Conservation (phyloP, 805 yeast genomes). For the Lipomyces starkeyi region DNA sequence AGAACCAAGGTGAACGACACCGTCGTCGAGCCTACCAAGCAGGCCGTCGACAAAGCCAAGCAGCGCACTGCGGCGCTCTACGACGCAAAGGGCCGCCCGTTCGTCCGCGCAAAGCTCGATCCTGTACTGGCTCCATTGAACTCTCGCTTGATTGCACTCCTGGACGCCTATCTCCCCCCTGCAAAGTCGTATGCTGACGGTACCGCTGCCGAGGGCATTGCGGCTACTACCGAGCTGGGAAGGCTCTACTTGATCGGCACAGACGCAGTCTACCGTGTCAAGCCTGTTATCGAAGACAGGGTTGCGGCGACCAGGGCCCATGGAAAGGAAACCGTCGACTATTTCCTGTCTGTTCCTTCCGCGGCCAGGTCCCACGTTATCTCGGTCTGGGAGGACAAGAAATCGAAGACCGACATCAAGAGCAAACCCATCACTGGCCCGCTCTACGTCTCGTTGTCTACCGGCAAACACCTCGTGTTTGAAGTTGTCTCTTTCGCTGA, state of each 20-base stretch:
- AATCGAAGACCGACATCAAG: constrained; percentile 25
- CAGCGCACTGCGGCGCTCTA: constrained; percentile 58
- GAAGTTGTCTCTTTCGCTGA: constrained; percentile 29
- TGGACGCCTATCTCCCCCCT: constrained; percentile 54
- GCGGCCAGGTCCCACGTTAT: constrained; percentile 33
- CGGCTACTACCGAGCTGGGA: constrained; percentile 32
- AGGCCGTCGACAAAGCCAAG: constrained; percentile 53
- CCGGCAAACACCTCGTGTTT: constrained; percentile 30
- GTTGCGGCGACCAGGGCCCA: constrained; percentile 25
- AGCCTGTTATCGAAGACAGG: constrained; percentile 31
- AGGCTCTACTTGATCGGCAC: constrained; percentile 26
- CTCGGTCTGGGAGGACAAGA: constrained; percentile 34
- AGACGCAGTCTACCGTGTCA: constrained; percentile 29
- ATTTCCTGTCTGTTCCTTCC: constrained; percentile 27
- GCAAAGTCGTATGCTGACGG: constrained; percentile 15
- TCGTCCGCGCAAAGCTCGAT: constrained; percentile 66
- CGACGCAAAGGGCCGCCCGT: constrained; percentile 66
- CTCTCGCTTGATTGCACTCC: constrained; percentile 54
- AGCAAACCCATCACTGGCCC: constrained; percentile 28
- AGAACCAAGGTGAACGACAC: constrained; percentile 52
- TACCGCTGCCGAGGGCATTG: constrained; percentile 3
- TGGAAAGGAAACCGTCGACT: constrained; percentile 27
- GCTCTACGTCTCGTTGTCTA: constrained; percentile 27
- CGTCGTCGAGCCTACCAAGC: constrained; percentile 53
- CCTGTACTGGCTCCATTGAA: constrained; percentile 69